Conservation (phyloP, 768 basidiomycete genomes). For the Amanita subjunquillea region DNA sequence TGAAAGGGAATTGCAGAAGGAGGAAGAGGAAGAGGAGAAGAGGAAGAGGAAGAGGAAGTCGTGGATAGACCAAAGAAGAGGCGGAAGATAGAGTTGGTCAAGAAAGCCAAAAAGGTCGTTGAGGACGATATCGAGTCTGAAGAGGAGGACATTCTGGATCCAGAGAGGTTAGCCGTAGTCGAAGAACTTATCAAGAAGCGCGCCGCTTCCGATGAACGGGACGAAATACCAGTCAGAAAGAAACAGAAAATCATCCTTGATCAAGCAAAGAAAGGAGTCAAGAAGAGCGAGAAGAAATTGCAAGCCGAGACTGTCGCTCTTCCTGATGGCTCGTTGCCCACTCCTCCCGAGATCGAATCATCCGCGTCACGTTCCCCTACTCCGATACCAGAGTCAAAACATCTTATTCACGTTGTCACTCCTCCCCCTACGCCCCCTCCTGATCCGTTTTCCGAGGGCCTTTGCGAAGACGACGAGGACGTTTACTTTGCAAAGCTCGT, state of each 20-base stretch:
- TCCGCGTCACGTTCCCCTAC: constrained; percentile 44
- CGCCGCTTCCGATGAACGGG: constrained; percentile 28
- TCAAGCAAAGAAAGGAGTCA: constrained; percentile 27
- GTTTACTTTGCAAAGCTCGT: constrained; percentile 66
- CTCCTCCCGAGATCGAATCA: constrained; percentile 37
- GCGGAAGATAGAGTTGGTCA: constrained; percentile 35
- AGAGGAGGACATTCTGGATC: constrained; percentile 36
- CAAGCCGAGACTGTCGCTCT: constrained; percentile 41
- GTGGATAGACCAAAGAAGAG: constrained; percentile 48
- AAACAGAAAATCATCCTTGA: constrained; percentile 17
- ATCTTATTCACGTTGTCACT: constrained; percentile 20
- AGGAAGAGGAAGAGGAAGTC: constrained; percentile 22
- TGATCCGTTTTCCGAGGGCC: constrained; percentile 42
- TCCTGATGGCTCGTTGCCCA: constrained; percentile 37
- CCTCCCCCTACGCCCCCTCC: constrained; percentile 37
- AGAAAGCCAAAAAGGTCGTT: constrained; percentile 24
- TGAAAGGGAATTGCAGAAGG: constrained; percentile 16
- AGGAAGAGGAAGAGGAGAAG: constrained; percentile 19
- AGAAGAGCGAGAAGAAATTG: constrained; percentile 15
- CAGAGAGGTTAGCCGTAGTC: constrained; percentile 15
- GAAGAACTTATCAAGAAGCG: constrained; percentile 32
- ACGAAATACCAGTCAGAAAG: constrained; percentile 37
- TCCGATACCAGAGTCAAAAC: constrained; percentile 24
- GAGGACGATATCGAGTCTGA: constrained; percentile 46
- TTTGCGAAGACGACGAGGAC: constrained; percentile 86